Conservation (phyloP, 768 basidiomycete species). For the Fomitopsis pulvina region DNA sequence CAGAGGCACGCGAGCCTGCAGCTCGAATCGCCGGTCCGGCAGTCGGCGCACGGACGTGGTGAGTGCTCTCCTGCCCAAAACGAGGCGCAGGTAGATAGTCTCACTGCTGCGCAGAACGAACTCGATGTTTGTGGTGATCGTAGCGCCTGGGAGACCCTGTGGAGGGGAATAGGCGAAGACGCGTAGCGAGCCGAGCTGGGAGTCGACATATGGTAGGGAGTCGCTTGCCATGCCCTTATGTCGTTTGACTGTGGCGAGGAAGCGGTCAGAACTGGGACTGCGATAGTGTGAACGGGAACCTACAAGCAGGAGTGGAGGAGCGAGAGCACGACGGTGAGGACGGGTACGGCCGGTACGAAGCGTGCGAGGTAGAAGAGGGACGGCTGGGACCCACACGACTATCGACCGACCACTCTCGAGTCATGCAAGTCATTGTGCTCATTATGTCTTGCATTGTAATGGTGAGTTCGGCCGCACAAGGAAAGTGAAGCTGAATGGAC, state of each 20-base stretch:
- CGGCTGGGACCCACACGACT: background rate
- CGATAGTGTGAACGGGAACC: background rate
- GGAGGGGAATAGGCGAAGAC: constrained; percentile 60
- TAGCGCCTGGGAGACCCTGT: constrained; percentile 57
- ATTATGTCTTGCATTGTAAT: background rate
- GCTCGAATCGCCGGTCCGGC: constrained; percentile 40
- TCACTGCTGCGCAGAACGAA: constrained; percentile 45
- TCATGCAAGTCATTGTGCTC: background rate
- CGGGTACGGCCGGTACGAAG: background rate
- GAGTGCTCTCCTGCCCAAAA: constrained; percentile 64
- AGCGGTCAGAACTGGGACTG: background rate
- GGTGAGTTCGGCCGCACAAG: background rate
- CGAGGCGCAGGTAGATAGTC: constrained; percentile 60
- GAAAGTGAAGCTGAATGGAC: too few relatives aligned
- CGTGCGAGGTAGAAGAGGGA: background rate
- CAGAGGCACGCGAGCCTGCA: constrained; percentile 55
- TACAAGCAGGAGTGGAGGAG: background rate
- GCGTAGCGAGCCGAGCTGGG: constrained; percentile 48
- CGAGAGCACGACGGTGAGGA: background rate
- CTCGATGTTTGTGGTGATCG: constrained; percentile 57
- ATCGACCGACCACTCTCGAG: background rate
- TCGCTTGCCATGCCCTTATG: background rate
- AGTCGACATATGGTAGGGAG: constrained; percentile 20
- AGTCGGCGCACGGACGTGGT: constrained; percentile 58
- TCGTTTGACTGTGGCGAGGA: background rate